phyloP scores from a whole-genome alignment of 306 rosid genomes.

The Trichosanthes cucumerina region DNA sequence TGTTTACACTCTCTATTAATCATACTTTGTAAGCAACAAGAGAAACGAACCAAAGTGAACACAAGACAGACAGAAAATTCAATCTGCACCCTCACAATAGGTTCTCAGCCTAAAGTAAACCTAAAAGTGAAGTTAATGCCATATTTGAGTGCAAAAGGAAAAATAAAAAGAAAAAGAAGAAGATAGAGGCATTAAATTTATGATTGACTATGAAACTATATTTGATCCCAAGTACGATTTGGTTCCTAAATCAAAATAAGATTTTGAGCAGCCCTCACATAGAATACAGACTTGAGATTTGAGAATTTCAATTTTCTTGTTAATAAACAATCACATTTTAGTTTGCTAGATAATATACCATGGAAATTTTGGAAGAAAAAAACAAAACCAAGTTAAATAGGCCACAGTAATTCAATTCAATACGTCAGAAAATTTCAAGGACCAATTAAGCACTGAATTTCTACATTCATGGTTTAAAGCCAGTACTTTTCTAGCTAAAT shows the following conservation, averaged over 20 bases:
- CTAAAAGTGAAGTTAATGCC: not conserved
- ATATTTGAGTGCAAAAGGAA: not conserved
- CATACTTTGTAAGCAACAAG: not conserved
- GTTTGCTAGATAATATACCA: not conserved
- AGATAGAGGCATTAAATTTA: not conserved
- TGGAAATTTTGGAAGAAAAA: no score
- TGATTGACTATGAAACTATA: not conserved
- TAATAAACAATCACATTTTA: not conserved
- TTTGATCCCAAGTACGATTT: not conserved
- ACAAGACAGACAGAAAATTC: not conserved
- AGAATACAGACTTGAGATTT: not conserved
- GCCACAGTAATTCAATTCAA: not conserved
- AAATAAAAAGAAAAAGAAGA: not conserved
- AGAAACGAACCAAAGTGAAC: not conserved
- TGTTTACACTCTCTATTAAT: conserved; percentile 18
- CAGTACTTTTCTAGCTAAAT: not conserved
- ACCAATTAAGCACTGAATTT: not conserved
- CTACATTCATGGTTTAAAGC: not conserved
- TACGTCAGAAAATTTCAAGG: not conserved
- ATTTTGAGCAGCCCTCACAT: not conserved
- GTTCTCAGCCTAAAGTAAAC: not conserved
- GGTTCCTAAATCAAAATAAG: not conserved
- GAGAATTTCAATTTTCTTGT: not conserved
- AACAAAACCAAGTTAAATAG: not conserved
- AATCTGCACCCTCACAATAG: not conserved